Evolutionary conservation across 345 rosid species (phyloP).

Genomic region (Sisymbrium altissimum): DNA sequence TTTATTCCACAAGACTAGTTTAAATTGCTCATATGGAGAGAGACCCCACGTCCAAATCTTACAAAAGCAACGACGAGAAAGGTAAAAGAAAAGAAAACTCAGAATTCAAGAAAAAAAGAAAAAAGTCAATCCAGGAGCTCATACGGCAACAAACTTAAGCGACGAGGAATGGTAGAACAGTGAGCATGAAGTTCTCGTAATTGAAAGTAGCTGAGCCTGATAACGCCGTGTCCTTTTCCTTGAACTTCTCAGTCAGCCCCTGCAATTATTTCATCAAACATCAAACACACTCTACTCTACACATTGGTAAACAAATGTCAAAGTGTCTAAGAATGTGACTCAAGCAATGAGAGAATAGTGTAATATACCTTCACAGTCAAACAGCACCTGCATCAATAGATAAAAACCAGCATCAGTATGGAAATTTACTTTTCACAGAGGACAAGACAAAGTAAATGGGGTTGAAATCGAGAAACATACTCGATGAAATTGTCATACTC

Average conservation of each 20-base stretch:
- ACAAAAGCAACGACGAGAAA: constrained; percentile 10
- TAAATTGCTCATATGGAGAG: neutral
- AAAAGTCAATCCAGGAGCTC: neutral
- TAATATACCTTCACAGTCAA: constrained; percentile 81
- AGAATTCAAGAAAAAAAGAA: neutral
- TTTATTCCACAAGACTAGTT: neutral
- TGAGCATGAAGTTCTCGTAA: constrained; percentile 79
- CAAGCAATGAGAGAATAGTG: neutral
- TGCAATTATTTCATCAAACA: constrained; percentile 33
- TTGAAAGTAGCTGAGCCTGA: constrained; percentile 72
- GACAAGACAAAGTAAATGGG: neutral
- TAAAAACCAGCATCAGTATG: neutral
- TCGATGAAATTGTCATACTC: constrained; percentile 97
- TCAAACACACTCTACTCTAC: neutral
- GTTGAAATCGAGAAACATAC: constrained; percentile 38
- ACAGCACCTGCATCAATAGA: constrained; percentile 69
- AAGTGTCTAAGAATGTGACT: neutral
- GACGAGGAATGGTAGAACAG: constrained; percentile 80
- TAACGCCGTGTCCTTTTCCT: constrained; percentile 58
- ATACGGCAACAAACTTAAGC: constrained; percentile 35
- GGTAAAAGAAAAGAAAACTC: neutral
- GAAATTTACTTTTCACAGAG: neutral
- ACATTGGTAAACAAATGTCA: neutral
- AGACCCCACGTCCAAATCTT: constrained; percentile 4
- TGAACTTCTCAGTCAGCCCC: constrained; percentile 89